A percentile compares a stretch with the other conserved stretches of the same genome.
phyloP scores from a whole-genome alignment of 2,329 filamentous ascomycete species.

The Phaeosphaeria sp. region DNA sequence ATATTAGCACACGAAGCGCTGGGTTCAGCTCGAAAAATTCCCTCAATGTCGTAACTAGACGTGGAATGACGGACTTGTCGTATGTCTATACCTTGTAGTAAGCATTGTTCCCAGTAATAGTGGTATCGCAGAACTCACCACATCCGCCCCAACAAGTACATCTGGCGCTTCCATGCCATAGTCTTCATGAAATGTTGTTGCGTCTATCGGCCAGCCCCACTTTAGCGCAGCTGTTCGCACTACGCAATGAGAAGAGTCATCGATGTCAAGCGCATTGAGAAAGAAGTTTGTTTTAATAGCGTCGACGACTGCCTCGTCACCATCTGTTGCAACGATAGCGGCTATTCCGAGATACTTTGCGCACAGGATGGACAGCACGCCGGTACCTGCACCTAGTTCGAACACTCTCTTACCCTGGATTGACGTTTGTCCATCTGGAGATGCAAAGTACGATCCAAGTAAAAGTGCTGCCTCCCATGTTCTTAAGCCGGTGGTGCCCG shows the following conservation, averaged over 20 bases:
- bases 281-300: slow-evolving; percentile 71
- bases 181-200: slow-evolving; percentile 64
- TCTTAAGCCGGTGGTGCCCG: slow-evolving; percentile 75
- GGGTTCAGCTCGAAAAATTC: slow-evolving; percentile 67
- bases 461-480: slow-evolving; percentile 85
- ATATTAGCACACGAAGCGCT: slow-evolving; percentile 66
- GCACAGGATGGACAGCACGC: slow-evolving; percentile 76
- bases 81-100: slow-evolving; percentile 63
- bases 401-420: slow-evolving; percentile 66
- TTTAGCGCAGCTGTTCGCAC: slow-evolving; percentile 63
- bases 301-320: slow-evolving; percentile 74
- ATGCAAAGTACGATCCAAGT: slow-evolving; percentile 70
- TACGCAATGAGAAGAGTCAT: slow-evolving; percentile 25
- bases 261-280: slow-evolving; percentile 68
- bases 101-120: slow-evolving; percentile 13
- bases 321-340: slow-evolving; percentile 74
- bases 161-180: slow-evolving; percentile 59
- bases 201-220: slow-evolving; percentile 69
- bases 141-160: slow-evolving; percentile 75
- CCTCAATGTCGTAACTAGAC: slow-evolving; percentile 68
- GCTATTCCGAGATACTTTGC: slow-evolving; percentile 68
- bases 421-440: slow-evolving; percentile 50
- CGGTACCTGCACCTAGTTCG: slow-evolving; percentile 79
- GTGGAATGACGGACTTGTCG: slow-evolving; percentile 67
- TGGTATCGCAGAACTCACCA: slow-evolving; percentile 53